Conservation (phyloP, 768 basidiomycete species). For the Melanogaster broomeanus region DNA sequence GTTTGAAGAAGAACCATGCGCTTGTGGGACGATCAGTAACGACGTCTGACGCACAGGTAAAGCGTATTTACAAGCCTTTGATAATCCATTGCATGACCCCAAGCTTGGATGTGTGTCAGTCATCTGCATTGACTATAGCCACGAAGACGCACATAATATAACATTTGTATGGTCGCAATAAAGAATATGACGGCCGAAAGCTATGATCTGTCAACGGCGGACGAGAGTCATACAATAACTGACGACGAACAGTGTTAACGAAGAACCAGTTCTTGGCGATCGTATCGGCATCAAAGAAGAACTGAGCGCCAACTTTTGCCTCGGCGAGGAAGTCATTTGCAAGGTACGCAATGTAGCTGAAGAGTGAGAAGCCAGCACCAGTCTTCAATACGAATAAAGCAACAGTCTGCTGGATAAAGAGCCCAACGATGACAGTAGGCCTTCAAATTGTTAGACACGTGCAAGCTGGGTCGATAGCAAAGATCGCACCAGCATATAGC, state of each 20-base stretch:
- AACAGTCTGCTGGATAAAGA: constrained; percentile 82
- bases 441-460: constrained; percentile 33
- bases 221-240: constrained; percentile 6
- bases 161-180: constrained; percentile 89
- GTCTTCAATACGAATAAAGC: constrained; percentile 91
- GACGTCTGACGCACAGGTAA: background rate
- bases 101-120: constrained; percentile 35
- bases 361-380: constrained; percentile 78
- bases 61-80: constrained; percentile 64
- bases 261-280: constrained; percentile 81
- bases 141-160: constrained; percentile 61
- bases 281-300: constrained; percentile 78
- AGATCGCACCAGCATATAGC: constrained; percentile 67
- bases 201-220: constrained; percentile 34
- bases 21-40: constrained; percentile 33
- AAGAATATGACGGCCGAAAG: constrained; percentile 89
- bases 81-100: constrained; percentile 96
- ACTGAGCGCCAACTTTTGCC: constrained; percentile 67
- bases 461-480: background rate
- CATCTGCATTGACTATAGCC: background rate
- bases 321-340: constrained; percentile 79
- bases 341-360: constrained; percentile 79
- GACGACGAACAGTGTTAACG: constrained; percentile 62
- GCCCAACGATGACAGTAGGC: constrained; percentile 86
- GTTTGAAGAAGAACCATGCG: constrained; percentile 93